Conservation (phyloP, 441 rosid genomes). For the Viola pubescens region DNA sequence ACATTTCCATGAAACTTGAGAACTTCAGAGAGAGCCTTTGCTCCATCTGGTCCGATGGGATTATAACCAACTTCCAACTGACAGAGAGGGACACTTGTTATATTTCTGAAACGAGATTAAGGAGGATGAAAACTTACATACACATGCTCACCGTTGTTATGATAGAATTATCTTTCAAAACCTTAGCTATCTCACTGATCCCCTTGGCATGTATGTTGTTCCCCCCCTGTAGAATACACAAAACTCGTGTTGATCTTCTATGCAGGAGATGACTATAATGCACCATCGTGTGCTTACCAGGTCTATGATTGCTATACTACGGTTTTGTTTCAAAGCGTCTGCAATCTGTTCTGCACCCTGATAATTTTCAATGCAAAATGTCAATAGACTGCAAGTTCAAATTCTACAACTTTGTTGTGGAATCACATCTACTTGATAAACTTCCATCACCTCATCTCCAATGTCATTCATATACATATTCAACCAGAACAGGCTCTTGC, state of each 20-base stretch:
- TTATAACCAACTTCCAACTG: constrained; percentile 92
- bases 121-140: too few species aligned
- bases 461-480: constrained; percentile 96
- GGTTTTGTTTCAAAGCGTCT: constrained; percentile 75
- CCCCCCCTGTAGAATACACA: constrained; percentile 59
- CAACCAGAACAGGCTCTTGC: constrained; percentile 88
- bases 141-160: constrained; percentile 51
- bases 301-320: constrained; percentile 63
- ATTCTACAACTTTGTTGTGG: neutral
- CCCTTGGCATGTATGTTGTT: constrained; percentile 82
- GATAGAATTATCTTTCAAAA: constrained; percentile 61
- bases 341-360: constrained; percentile 88
- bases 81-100: constrained; percentile 8
- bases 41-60: constrained; percentile 88
- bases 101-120: too few species aligned
- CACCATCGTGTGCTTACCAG: constrained; percentile 47
- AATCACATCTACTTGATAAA: neutral
- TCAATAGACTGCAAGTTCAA: constrained; percentile 13
- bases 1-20: constrained; percentile 90
- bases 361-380: constrained; percentile 15
- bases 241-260: constrained; percentile 1
- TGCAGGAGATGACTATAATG: neutral
- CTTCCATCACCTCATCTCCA: constrained; percentile 67
- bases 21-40: constrained; percentile 72
- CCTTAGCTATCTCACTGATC: constrained; percentile 60